Percentiles rank a stretch among this genome's conserved stretches.
Conservation (phyloP, 2,329 filamentous ascomycete species). For the Apiospora rasikravindrae region DNA sequence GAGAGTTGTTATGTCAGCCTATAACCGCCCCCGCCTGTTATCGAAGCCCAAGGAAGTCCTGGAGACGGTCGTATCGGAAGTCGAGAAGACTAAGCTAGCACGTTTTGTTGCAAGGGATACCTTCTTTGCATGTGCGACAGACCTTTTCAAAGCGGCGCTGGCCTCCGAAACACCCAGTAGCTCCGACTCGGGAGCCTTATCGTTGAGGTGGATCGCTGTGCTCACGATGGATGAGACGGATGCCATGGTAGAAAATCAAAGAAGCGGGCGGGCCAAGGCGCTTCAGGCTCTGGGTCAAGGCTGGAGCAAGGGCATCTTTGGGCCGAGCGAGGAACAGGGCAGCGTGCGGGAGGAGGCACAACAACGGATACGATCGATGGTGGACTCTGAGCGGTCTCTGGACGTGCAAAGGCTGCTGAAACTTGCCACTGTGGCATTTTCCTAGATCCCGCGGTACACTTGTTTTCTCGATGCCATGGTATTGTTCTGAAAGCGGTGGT, state of each 20-base stretch:
- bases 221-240: conserved; percentile 53
- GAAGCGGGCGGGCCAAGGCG: conserved; percentile 53
- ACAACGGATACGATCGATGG: conserved; percentile 41
- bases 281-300: conserved; percentile 48
- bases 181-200: conserved; percentile 28
- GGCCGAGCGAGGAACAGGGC: conserved; percentile 27
- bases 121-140: conserved; percentile 57
- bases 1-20: conserved; percentile 56
- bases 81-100: conserved; percentile 42
- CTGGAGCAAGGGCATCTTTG: conserved; percentile 51
- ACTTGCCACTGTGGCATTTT: conserved; percentile 5
- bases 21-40: conserved; percentile 48
- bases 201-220: conserved; percentile 49
- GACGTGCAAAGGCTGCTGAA: conserved; percentile 52
- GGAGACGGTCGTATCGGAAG: conserved; percentile 42
- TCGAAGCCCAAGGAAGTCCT: conserved; percentile 46
- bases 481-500: background rate
- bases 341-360: conserved; percentile 37
- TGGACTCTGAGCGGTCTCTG: conserved; percentile 48
- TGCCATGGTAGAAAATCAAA: conserved; percentile 57
- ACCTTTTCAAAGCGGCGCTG: conserved; percentile 51
- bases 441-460: background rate
- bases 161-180: conserved; percentile 27
- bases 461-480: background rate
- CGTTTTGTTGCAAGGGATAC: conserved; percentile 52